Evolutionary conservation across 2,329 filamentous ascomycete species (phyloP), one percentile per base, ranked within the genome.

Genomic region (Phialophora tarda): DNA sequence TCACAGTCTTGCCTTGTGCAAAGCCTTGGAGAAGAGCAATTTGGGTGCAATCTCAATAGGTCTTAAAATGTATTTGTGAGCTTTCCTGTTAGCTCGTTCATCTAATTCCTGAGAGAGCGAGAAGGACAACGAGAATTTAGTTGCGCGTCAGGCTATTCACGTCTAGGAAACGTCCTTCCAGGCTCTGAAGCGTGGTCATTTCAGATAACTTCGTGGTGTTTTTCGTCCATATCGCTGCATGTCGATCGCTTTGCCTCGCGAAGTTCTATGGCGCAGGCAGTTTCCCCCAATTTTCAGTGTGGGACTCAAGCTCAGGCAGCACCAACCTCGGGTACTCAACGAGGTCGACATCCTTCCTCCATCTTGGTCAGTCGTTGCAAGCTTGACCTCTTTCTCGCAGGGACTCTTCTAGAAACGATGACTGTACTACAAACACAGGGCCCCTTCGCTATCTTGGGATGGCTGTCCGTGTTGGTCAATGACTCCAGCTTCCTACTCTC

Each of bases 1-100:
- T 71, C 72, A 72, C 47, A 65, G 53, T 54, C 48, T 63, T 69
- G 66, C 68, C 68, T 71, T 64, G 68, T 62, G 71, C 68, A 67
- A 70, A 53, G 64, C 61, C 59, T 64, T 73, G 72, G 69, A 69
- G 72, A 73, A 73, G 71, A 71, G 71, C 55, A 34, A 53, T 24
- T 3, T 48, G 14, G 21, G 3, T 17, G n/a, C n/a, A 26, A 17
- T 17, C 51, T 54, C 24, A 24, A 57, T n/a, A 28, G 8, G 3
- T 5, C 6, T 30, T 30, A n/a, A n/a, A 1, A 21, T 30, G 32
- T 8, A 3, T 3, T 44, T 21, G 32, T 30, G 4, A 38, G 34
- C 2, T 5, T 44, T 21, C 17, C 1, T 41, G 10, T 28, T 8
- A 21, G 10, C 1, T 17, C 28, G 24, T 30, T 30, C 26, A 17